Evolutionary conservation across 2,329 filamentous ascomycete genomes (phyloP).

Genomic region (Akanthomyces uredinophilus): DNA sequence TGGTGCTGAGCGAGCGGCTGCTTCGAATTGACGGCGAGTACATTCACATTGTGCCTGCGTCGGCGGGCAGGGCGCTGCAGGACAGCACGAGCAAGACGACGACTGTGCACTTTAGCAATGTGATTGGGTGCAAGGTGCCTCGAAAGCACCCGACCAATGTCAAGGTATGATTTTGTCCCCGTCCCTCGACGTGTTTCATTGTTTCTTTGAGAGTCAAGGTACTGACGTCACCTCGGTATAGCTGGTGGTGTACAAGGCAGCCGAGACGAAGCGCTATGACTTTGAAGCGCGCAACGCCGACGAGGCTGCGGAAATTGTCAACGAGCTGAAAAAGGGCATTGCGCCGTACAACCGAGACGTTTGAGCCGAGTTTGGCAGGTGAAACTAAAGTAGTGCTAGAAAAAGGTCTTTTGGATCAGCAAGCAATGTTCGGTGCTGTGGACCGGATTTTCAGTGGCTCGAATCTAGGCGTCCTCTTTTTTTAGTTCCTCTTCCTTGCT

Average conservation of each 20-base stretch:
- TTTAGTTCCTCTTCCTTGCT: not conserved
- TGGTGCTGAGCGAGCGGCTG: constrained; percentile 70
- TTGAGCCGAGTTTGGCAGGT: constrained; percentile 17
- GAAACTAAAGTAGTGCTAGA: not conserved
- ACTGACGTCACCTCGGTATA: constrained; percentile 24
- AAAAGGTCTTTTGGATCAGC: not conserved
- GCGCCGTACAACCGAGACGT: constrained; percentile 55
- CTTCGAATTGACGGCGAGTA: constrained; percentile 81
- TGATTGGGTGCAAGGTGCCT: constrained; percentile 76
- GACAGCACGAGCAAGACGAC: constrained; percentile 66
- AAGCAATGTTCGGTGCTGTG: not conserved
- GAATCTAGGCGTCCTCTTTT: not conserved
- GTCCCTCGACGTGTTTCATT: not conserved
- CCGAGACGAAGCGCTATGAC: constrained; percentile 76
- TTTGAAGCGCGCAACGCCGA: constrained; percentile 70
- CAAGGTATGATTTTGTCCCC: constrained; percentile 51
- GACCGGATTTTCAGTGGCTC: not conserved
- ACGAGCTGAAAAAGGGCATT: constrained; percentile 71
- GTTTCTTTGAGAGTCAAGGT: not conserved
- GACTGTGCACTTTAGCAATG: constrained; percentile 75
- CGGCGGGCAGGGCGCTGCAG: constrained; percentile 59
- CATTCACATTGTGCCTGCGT: constrained; percentile 74
- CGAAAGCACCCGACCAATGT: constrained; percentile 77
- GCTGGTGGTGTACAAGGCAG: constrained; percentile 68
- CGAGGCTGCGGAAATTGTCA: constrained; percentile 74